A percentile compares a stretch with the other conserved stretches of the same genome.
Evolutionary conservation across 805 yeast species (phyloP).

Genomic region (Tanozyma kutaoensis): DNA sequence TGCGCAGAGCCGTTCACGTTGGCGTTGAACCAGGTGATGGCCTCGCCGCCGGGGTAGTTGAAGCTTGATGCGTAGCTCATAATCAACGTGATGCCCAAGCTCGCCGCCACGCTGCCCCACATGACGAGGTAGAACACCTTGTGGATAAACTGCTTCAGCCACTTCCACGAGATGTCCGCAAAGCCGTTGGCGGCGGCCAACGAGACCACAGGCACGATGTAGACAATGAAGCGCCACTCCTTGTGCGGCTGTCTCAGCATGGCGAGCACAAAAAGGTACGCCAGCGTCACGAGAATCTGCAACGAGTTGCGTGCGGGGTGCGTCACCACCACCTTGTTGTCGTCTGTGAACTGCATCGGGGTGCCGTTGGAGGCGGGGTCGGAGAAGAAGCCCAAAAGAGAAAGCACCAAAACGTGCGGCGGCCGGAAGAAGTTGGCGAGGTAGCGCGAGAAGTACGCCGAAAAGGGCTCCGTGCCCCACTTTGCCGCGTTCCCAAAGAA

Average conservation of each 20-base stretch:
- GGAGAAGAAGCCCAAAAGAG: slow-evolving; percentile 26
- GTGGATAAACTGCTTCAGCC: slow-evolving; percentile 7
- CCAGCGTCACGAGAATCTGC: neutral
- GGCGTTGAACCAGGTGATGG: slow-evolving; percentile 41
- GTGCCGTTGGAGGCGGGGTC: slow-evolving; percentile 25
- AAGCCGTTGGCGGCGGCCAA: slow-evolving; percentile 54
- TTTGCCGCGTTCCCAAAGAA: slow-evolving; percentile 56
- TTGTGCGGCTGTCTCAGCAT: slow-evolving; percentile 84
- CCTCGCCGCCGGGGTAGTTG: slow-evolving; percentile 88
- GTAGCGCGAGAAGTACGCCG: slow-evolving; percentile 50
- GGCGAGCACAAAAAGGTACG: slow-evolving; percentile 6
- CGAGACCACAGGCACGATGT: slow-evolving; percentile 58
- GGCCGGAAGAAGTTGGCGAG: slow-evolving; percentile 22
- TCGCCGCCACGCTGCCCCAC: slow-evolving; percentile 8
- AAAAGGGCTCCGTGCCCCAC: slow-evolving; percentile 80
- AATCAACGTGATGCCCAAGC: slow-evolving; percentile 26
- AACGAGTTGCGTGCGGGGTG: slow-evolving; percentile 14
- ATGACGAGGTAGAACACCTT: slow-evolving; percentile 15
- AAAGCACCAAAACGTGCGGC: slow-evolving; percentile 29
- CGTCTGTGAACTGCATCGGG: slow-evolving; percentile 3
- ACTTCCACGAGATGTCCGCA: slow-evolving; percentile 11
- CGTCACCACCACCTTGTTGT: slow-evolving; percentile 10
- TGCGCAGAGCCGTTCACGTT: slow-evolving; percentile 17
- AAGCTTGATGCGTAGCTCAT: slow-evolving; percentile 52
- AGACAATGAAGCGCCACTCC: slow-evolving; percentile 85